These are phyloP conservation scores for Coniophora puteana DNA, from an alignment of 1,284 basidiomycete species.

Conservation along the genomic window DNA sequence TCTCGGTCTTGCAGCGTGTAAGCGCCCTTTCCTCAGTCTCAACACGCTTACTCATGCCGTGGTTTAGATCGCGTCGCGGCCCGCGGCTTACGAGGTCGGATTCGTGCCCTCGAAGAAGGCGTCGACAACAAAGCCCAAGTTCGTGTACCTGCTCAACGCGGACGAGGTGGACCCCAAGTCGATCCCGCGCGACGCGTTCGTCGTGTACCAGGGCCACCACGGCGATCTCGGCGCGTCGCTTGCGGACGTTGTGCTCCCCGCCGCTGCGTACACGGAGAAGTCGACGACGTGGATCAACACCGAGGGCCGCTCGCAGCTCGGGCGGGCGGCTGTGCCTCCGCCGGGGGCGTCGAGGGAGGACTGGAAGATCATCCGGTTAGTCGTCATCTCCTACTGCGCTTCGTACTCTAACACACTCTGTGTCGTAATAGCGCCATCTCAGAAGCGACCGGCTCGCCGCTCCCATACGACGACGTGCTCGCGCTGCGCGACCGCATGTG, in stretches of 20 bases:
- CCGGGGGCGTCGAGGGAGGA: slow-evolving; percentile 95
- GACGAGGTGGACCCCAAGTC: slow-evolving; percentile 89
- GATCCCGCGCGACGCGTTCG: slow-evolving; percentile 95
- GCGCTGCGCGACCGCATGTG: slow-evolving; percentile 91
- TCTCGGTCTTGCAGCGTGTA: slow-evolving; percentile 90
- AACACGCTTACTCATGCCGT: slow-evolving; percentile 21
- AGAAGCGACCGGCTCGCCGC: slow-evolving; percentile 76
- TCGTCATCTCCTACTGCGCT: slow-evolving; percentile 7
- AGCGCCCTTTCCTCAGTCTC: slow-evolving; percentile 4
- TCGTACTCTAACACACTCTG: slow-evolving; percentile 4
- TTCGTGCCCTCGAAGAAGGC: slow-evolving; percentile 85
- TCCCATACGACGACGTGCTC: slow-evolving; percentile 93
- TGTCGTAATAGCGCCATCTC: slow-evolving; percentile 75
- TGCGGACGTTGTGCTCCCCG: slow-evolving; percentile 94
- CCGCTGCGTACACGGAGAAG: slow-evolving; percentile 96
- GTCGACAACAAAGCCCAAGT: slow-evolving; percentile 81
- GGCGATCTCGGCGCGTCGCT: slow-evolving; percentile 96
- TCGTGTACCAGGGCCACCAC: slow-evolving; percentile 99
- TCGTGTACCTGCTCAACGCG: slow-evolving; percentile 95
- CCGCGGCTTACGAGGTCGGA: slow-evolving; percentile 95
- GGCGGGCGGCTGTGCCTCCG: slow-evolving; percentile 90
- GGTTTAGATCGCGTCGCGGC: slow-evolving; percentile 74
- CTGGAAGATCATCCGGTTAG: slow-evolving; percentile 96
- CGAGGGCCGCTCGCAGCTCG: slow-evolving; percentile 91
- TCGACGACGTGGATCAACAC: slow-evolving; percentile 95